Percentiles rank a stretch among this genome's conserved stretches.
These are phyloP conservation scores for Chenopodium formosanum DNA, from an alignment of 148 eudicot species.

Conservation along the genomic window DNA sequence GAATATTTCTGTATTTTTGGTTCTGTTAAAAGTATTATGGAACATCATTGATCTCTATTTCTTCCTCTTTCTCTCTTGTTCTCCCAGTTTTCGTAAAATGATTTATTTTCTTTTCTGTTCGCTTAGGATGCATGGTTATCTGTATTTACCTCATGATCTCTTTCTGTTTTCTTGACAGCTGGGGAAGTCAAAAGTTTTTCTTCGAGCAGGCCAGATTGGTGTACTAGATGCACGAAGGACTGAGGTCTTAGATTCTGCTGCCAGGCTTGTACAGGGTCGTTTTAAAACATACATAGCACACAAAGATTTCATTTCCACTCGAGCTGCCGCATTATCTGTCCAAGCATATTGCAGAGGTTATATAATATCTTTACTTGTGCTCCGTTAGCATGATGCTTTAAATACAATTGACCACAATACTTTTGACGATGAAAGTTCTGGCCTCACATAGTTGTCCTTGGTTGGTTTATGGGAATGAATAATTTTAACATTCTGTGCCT, in stretches of 20 bases:
- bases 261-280: constrained; percentile 73
- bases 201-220: constrained; percentile 95
- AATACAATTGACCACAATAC: background rate
- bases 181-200: constrained; percentile 95
- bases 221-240: constrained; percentile 83
- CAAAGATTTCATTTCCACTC: constrained; percentile 52
- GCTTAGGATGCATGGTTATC: background rate
- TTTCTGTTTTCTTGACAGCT: constrained; percentile 43
- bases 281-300: constrained; percentile 72
- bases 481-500: background rate
- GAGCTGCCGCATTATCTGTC: constrained; percentile 62
- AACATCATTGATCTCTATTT: background rate
- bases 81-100: background rate
- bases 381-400: background rate
- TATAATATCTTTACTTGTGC: background rate
- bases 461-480: background rate
- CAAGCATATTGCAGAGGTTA: constrained; percentile 96
- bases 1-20: background rate
- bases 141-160: background rate
- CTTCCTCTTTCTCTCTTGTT: background rate
- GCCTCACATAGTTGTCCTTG: too few species aligned
- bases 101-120: too few species aligned
- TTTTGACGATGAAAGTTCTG: too few species aligned
- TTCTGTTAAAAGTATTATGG: background rate
- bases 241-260: constrained; percentile 82